Base-by-base conservation (phyloP, 2,329 filamentous ascomycete species). In the Neobulgaria alba region DNA sequence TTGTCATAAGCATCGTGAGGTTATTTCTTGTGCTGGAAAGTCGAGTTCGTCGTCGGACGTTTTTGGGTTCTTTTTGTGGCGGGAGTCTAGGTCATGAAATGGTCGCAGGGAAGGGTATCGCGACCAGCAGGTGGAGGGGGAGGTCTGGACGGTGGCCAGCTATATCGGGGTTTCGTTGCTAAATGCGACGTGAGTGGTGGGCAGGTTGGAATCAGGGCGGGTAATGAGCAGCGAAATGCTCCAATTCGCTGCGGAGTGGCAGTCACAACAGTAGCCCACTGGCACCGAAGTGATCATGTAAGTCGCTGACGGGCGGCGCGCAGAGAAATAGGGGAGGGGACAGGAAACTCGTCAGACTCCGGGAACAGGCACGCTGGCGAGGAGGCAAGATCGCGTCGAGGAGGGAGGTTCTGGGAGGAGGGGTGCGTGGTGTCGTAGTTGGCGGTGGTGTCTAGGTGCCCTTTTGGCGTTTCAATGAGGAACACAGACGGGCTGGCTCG, bases 1-100 rank as follows among this genome's bases (percentile, higher is more conserved):
- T 44, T 47, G 68, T 71, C 69, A 73, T 72, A 55, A 73, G 69
- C 71, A 73, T 73, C 57, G 65, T 71, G 65, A 64, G 55, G 48
- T 58, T 49, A 49, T 23, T 34, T 21, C 35, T 35, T 35, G 18
- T 21, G 31, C 20, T 30, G 20, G 32, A 37, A 34, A 41, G 35
- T 35, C 51, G 43, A 52, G 51, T 52, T 45, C 50, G 51, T 54
- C 17, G 37, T 21, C 34, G 33, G 16, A 19, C 21, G 18, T 29
- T 10, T 5, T 36, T 18, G 29, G 20, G 26, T 30, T 39, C 39
- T 37, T 43, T 37, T 41, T 38, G 39, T 43, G 19, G 31, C 18
- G 21, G 29, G n/a, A 12, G 38, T 31, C 18, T 33, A 26, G 20
- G 23, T 21, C 26, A 10, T 12, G 33, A n/a, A n/a, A 7, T 16